A percentile compares a stretch with the other conserved stretches of the same genome.
These are phyloP conservation scores for Fusarium temperatum DNA, from an alignment of 2,329 filamentous ascomycete genomes.

Conservation along the genomic window DNA sequence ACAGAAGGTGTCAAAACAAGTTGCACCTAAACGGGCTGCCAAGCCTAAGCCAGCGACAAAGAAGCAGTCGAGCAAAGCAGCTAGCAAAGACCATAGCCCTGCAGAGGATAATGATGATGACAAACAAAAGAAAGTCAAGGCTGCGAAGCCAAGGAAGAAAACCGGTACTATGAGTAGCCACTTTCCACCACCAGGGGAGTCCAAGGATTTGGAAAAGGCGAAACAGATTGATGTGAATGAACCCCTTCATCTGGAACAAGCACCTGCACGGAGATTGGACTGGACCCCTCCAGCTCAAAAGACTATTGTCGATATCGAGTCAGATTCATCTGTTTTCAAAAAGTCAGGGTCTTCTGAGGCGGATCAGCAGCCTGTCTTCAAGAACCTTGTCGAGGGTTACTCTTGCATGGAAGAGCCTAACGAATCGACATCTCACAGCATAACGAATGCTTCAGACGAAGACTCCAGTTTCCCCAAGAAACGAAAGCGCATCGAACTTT, in stretches of 20 bases:
- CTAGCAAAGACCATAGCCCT: background rate
- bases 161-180: slow-evolving; percentile 48
- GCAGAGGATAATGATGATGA: slow-evolving; percentile 12
- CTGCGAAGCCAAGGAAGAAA: slow-evolving; percentile 10
- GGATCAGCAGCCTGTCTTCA: slow-evolving; percentile 50
- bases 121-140: slow-evolving; percentile 49
- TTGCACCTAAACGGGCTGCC: slow-evolving; percentile 7
- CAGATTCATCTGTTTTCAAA: slow-evolving; percentile 44
- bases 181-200: slow-evolving; percentile 39
- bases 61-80: background rate
- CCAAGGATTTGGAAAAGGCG: slow-evolving; percentile 9
- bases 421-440: slow-evolving; percentile 32
- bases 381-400: slow-evolving; percentile 55
- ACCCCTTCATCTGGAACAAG: slow-evolving; percentile 55
- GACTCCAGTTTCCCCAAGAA: slow-evolving; percentile 57
- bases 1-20: slow-evolving; percentile 27
- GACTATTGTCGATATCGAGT: slow-evolving; percentile 40
- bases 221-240: slow-evolving; percentile 43
- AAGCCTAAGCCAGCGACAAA: background rate
- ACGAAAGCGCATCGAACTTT: slow-evolving; percentile 64
- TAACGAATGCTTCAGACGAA: slow-evolving; percentile 32
- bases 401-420: slow-evolving; percentile 46
- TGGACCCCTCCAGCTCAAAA: slow-evolving; percentile 73
- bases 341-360: slow-evolving; percentile 9
- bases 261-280: slow-evolving; percentile 63